Evolutionary conservation across 2,329 filamentous ascomycete genomes (phyloP).

Genomic region (Emmonsia crescens): DNA sequence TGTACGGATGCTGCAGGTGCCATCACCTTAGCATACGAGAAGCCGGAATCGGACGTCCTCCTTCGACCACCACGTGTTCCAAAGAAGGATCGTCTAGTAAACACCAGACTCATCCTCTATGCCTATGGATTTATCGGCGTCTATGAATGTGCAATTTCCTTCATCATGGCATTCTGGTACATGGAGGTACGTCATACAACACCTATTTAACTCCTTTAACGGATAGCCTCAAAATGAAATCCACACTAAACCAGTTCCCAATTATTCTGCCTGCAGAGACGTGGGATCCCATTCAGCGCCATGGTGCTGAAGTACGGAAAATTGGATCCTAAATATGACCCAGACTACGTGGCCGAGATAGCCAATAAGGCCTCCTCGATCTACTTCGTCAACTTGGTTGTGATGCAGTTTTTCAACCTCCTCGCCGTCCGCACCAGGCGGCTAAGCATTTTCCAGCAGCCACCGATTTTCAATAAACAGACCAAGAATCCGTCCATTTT

Average conservation of each 20-base stretch:
- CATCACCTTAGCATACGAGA: constrained; percentile 63
- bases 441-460: constrained; percentile 60
- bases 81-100: constrained; percentile 60
- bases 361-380: constrained; percentile 59
- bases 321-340: constrained; percentile 40
- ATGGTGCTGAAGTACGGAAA: constrained; percentile 59
- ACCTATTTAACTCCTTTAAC: constrained; percentile 24
- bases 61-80: constrained; percentile 56
- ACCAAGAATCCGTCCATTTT: constrained; percentile 61
- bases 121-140: constrained; percentile 62
- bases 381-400: constrained; percentile 70
- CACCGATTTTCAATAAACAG: constrained; percentile 52
- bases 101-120: constrained; percentile 61
- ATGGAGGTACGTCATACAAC: constrained; percentile 23
- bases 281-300: constrained; percentile 53
- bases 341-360: constrained; percentile 44
- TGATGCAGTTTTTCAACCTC: constrained; percentile 64
- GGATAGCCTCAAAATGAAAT: constrained; percentile 12
- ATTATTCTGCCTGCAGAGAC: constrained; percentile 21
- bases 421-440: constrained; percentile 57
- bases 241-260: constrained; percentile 16
- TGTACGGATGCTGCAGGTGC: constrained; percentile 69
- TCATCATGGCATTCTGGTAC: constrained; percentile 59
- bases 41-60: constrained; percentile 65
- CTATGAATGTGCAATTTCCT: constrained; percentile 48